phyloP scores from a whole-genome alignment of 2,329 filamentous ascomycete species.

The Trichophyton rubrum region DNA sequence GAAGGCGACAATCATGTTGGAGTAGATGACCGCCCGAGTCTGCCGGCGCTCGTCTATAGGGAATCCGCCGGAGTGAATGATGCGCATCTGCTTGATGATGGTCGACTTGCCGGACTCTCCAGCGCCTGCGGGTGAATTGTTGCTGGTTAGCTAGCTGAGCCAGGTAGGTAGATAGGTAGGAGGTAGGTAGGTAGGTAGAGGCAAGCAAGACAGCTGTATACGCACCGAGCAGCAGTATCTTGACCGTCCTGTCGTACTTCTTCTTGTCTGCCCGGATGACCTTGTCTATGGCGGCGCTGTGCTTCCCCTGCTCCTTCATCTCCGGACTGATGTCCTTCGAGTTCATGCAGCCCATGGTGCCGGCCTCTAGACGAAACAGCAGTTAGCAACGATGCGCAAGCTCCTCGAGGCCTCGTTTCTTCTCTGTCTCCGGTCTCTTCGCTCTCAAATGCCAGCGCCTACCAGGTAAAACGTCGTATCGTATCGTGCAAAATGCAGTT shows the following conservation, averaged over 20 bases:
- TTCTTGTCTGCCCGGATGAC: slow-evolving; percentile 78
- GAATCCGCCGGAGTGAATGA: slow-evolving; percentile 91
- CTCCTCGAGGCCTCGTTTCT: no score
- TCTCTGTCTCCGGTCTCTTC: not conserved
- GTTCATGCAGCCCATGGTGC: slow-evolving; percentile 33
- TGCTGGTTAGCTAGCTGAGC: no score
- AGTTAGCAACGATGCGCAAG: not conserved
- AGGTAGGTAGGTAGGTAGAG: no score
- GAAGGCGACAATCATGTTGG: slow-evolving; percentile 85
- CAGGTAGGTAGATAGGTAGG: no score
- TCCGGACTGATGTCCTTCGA: slow-evolving; percentile 29
- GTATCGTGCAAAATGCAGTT: no score
- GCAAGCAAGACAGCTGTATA: slow-evolving; percentile 8
- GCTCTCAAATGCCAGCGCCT: no score
- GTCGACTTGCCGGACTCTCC: slow-evolving; percentile 95
- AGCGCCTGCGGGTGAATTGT: slow-evolving; percentile 51
- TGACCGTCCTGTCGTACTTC: slow-evolving; percentile 73
- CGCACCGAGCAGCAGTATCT: slow-evolving; percentile 82
- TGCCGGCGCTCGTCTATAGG: slow-evolving; percentile 79
- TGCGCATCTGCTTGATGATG: slow-evolving; percentile 96
- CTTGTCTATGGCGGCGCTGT: slow-evolving; percentile 64
- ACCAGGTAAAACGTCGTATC: no score
- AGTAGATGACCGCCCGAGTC: slow-evolving; percentile 91
- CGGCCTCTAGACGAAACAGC: not conserved
- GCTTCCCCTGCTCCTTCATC: slow-evolving; percentile 32